Conservation (phyloP, 2,329 filamentous ascomycete genomes). For the Colletotrichum somersetense region DNA sequence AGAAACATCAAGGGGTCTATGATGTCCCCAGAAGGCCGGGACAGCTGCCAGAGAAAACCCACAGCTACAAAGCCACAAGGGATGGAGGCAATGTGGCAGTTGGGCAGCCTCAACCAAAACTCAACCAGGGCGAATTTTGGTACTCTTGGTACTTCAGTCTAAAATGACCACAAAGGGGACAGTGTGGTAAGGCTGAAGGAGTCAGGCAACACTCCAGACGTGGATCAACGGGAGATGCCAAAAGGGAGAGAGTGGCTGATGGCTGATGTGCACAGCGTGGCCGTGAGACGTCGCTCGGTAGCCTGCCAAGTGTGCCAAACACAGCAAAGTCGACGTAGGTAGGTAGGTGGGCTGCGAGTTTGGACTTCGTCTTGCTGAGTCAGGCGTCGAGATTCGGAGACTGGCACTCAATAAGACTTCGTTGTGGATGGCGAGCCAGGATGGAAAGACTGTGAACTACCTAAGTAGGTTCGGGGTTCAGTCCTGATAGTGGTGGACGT, state of each 20-base stretch:
- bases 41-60: constrained; percentile 11
- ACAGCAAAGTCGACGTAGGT: neutral
- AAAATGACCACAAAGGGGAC: neutral
- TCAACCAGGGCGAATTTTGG: neutral
- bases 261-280: constrained; percentile 20
- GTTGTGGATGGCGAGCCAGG: constrained; percentile 31
- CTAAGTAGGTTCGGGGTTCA: constrained; percentile 4
- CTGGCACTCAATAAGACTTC: constrained; percentile 34
- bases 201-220: neutral
- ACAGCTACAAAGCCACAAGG: neutral
- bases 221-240: neutral
- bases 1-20: constrained; percentile 1
- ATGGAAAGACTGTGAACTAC: neutral
- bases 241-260: neutral
- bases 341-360: constrained; percentile 6
- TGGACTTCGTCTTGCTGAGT: constrained; percentile 28
- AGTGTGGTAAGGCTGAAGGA: constrained; percentile 6
- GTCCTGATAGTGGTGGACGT: constrained; percentile 21
- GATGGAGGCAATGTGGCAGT: neutral
- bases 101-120: constrained; percentile 2
- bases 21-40: constrained; percentile 20
- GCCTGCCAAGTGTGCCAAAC: neutral
- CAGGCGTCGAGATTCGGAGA: constrained; percentile 18
- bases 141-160: neutral
- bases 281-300: constrained; percentile 9